Base-by-base conservation (phyloP, 2,329 filamentous ascomycete genomes). In the Sporothrix humicola region DNA sequence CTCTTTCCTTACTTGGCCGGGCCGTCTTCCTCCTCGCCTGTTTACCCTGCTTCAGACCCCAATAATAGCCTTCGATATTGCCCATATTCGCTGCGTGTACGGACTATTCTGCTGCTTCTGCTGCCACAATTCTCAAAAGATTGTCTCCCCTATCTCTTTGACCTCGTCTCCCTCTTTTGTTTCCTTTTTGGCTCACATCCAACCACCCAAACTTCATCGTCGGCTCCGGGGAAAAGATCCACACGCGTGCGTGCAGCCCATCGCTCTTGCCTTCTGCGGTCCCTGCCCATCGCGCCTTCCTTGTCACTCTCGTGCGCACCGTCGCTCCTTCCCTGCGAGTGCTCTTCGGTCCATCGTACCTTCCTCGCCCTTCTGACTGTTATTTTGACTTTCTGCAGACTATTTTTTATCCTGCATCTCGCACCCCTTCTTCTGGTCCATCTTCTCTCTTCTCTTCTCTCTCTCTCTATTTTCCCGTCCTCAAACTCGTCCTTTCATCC, bases 241-340 rank as follows among this genome's bases (percentile, higher is more conserved):
- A 46, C 50, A 13, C 52, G 31, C 37, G n/a, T 46, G 48, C 37
- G 17, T 37, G 31, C 31, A 37, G 31, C 17, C 23, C 69, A 52
- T 59, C 69, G 17, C 65, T 72, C 31, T 23, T 72, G n/a, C 46
- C 72, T 50, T 63, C 17, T 61, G n/a, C n/a, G 37, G 50, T 46
- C n/a, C 42, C 37, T 48, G 31, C 9, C 52, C 68, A 44, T 58
- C 20, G 50, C 68, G 20, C 52, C 68, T 70, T 70, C 68, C 50
- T 59, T 37, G 31, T 37, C 31, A n/a, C 6, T 26, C 68, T 59
- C 52, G 23, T 20, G 26, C 48, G 37, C 44, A 37, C 52, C 59
- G 10, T 23, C 20, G 20, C 52, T 70, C 50, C 54, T 61, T 59
- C 8, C 20, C 52, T 12, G 20, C 52, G 52, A 20, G 52, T 56